Evolutionary conservation across 2,329 filamentous ascomycete genomes (phyloP), one percentile per base, ranked within the genome.

Genomic region (Biscogniauxia mediterranea): DNA sequence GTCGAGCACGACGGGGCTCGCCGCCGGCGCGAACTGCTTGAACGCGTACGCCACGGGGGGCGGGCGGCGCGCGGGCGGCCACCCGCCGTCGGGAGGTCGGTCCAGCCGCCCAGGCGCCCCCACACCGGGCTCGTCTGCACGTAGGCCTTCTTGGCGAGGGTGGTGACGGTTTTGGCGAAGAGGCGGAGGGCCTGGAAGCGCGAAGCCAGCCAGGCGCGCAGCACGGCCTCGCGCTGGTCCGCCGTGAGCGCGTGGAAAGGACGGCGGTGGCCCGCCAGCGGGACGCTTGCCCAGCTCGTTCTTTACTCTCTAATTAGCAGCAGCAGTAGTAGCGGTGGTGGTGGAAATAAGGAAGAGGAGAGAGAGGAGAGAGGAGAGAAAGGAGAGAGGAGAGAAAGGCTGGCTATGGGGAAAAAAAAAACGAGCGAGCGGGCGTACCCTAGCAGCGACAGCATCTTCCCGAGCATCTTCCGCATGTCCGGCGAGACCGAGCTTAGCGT

Each of bases 161-260:
- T 74, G 5, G 81, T 81, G 57, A 92, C 66, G 1, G 82, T 79
- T 63, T 85, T 86, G 64, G 38, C 38, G 11, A 46, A 11, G 15
- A 46, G 15, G 38, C 38, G 38, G 15, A 46, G 6, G 15, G 38
- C 15, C 38, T 46, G 6, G 38, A 46, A 11, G 38, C 2, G 11
- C 38, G 38, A 46, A 3, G 72, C 78, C n/a, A 77, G 71, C 90
- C 90, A 93, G 32, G 78, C 75, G 57, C 83, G 79, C 49, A 93
- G 66, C 55, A 92, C 85, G 28, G 80, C 77, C 70, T 90, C 83
- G 46, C 89, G 85, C 19, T 85, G 77, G 38, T 81, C 74, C 20
- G 86, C 67, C 0, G 89, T 83, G 65, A 91, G 89, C 56, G 84
- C 76, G 57, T 85, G 80, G 53, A 92, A 74, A 1, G 88, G 85